A percentile compares a stretch with the other conserved stretches of the same genome.
phyloP scores from a whole-genome alignment of 495 filamentous ascomycete species.

The Amorphotheca resinae region DNA sequence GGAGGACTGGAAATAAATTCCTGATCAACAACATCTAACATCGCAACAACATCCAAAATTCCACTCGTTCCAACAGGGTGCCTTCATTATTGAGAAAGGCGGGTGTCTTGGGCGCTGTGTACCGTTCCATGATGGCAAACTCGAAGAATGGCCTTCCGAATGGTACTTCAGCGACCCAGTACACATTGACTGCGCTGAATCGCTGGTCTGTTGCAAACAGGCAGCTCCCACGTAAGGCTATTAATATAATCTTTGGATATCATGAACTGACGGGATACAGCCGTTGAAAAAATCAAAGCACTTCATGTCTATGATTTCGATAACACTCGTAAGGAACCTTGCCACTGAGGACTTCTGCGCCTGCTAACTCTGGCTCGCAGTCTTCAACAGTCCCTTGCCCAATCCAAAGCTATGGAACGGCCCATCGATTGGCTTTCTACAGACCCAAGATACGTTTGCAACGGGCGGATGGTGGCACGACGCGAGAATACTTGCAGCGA shows the following conservation, averaged over 20 bases:
- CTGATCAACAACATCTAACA: too few relatives aligned
- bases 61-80: too few relatives aligned
- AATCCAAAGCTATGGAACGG: constrained; percentile 81
- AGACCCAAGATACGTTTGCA: constrained; percentile 59
- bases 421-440: constrained; percentile 60
- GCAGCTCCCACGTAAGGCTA: constrained; percentile 42
- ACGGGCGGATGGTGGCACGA: constrained; percentile 99
- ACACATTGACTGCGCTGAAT: constrained; percentile 61
- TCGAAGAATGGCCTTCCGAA: not conserved
- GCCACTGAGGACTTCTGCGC: not conserved
- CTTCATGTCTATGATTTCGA: constrained; percentile 99
- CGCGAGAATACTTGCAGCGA: constrained; percentile 67
- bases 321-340: constrained; percentile 64
- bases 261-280: constrained; percentile 24
- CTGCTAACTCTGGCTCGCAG: constrained; percentile 29
- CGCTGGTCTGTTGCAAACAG: constrained; percentile 69
- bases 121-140: constrained; percentile 8
- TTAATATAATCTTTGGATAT: not conserved
- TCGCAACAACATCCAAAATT: too few relatives aligned
- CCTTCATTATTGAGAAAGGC: constrained; percentile 7
- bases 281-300: constrained; percentile 52
- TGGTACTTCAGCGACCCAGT: constrained; percentile 17
- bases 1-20: too few relatives aligned
- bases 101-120: constrained; percentile 11
- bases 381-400: constrained; percentile 82